These are phyloP conservation scores for Cyclotella choctawhatcheeana DNA, from an alignment of 108 stramenopile genomes.

Conservation along the genomic window DNA sequence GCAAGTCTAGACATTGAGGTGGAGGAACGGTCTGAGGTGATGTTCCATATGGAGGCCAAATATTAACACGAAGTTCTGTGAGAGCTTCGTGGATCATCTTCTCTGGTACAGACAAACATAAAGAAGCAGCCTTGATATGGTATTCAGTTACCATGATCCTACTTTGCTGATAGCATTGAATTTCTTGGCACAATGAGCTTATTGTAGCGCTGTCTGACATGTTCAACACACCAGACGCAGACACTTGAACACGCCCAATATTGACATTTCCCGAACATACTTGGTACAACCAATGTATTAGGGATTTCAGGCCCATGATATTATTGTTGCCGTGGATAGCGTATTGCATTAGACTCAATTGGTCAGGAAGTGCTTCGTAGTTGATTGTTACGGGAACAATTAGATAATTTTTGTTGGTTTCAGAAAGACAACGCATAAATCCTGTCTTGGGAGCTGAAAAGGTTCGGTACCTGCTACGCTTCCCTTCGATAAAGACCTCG, in stretches of 20 bases:
- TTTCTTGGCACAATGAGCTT: constrained; percentile 11
- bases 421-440: constrained; percentile 65
- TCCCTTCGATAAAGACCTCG: constrained; percentile 90
- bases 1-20: constrained; percentile 42
- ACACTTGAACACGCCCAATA: constrained; percentile 76
- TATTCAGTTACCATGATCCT: constrained; percentile 61
- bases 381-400: constrained; percentile 85
- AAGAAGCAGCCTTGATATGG: constrained; percentile 67
- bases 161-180: constrained; percentile 68
- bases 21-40: not conserved
- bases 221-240: constrained; percentile 59
- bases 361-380: constrained; percentile 86
- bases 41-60: constrained; percentile 38
- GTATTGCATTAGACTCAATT: constrained; percentile 62
- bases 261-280: constrained; percentile 57
- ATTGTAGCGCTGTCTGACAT: constrained; percentile 30
- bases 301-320: constrained; percentile 33
- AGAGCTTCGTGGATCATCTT: constrained; percentile 50
- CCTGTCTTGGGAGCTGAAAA: constrained; percentile 85
- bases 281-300: constrained; percentile 32
- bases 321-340: constrained; percentile 31
- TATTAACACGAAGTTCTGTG: constrained; percentile 48
- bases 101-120: constrained; percentile 44
- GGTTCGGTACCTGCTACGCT: constrained; percentile 77
- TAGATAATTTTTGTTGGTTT: constrained; percentile 52